Evolutionary conservation across 1,284 basidiomycete species (phyloP).

Genomic region (Moesziomyces globuligerus): DNA sequence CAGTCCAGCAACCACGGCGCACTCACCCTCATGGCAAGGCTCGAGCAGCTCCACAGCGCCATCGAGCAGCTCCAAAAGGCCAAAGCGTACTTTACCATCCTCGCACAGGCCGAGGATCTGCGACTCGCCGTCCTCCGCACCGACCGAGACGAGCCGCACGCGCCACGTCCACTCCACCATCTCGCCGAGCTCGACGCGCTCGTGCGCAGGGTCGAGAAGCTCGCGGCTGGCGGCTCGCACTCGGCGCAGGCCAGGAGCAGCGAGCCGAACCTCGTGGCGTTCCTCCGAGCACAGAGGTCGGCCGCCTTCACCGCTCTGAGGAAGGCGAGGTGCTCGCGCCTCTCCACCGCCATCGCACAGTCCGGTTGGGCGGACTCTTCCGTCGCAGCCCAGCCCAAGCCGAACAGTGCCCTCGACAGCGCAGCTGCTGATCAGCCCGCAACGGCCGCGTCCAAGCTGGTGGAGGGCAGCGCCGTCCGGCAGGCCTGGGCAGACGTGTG

Average conservation of each 20-base stretch:
- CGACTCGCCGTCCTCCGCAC: constrained; percentile 13
- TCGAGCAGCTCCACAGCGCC: constrained; percentile 34
- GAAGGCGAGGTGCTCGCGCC: constrained; percentile 12
- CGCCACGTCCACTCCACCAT: constrained; percentile 6
- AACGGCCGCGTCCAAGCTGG: constrained; percentile 4
- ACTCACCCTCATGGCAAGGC: constrained; percentile 19
- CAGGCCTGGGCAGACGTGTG: constrained; percentile 54
- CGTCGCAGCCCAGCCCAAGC: constrained; percentile 3
- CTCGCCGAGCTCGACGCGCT: constrained; percentile 29
- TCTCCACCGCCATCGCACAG: constrained; percentile 34
- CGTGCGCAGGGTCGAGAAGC: constrained; percentile 28
- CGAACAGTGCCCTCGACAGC: constrained; percentile 2
- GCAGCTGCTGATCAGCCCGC: background rate
- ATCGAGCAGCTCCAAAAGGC: constrained; percentile 44
- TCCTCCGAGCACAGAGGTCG: constrained; percentile 45
- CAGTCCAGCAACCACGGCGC: constrained; percentile 19
- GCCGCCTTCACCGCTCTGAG: constrained; percentile 37
- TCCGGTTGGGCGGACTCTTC: constrained; percentile 30
- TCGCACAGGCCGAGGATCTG: constrained; percentile 53
- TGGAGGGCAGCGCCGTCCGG: constrained; percentile 14
- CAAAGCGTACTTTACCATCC: constrained; percentile 42
- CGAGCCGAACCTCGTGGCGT: constrained; percentile 32
- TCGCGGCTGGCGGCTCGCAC: constrained; percentile 2
- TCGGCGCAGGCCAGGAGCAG: background rate
- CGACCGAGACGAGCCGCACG: constrained; percentile 10